phyloP scores from a whole-genome alignment of 331 rosid species.

The Erythrophleum ivorense region DNA sequence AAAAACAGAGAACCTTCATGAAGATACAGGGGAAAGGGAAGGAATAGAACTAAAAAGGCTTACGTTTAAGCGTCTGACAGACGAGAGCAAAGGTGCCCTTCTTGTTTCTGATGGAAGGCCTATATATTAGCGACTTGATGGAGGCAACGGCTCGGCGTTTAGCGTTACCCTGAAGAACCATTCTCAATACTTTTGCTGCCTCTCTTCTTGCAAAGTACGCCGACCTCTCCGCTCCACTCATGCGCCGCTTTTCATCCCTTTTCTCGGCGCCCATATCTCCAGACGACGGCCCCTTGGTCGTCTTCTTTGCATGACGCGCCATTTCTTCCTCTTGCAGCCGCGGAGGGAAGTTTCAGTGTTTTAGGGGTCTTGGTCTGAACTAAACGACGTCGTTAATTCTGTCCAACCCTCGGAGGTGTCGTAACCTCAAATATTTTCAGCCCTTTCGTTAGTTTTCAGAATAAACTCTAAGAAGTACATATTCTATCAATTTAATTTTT shows the following conservation, averaged over 20 bases:
- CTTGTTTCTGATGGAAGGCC: slow-evolving; percentile 84
- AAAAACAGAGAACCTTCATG: background rate
- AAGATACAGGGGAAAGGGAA: background rate
- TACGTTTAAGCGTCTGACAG: slow-evolving; percentile 90
- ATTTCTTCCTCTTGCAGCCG: background rate
- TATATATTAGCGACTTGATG: slow-evolving; percentile 82
- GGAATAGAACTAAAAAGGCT: slow-evolving; percentile 19
- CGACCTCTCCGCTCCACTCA: slow-evolving; percentile 72
- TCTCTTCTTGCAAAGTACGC: slow-evolving; percentile 82
- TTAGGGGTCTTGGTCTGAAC: background rate
- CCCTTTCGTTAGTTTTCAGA: too few relatives aligned
- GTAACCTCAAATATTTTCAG: too few relatives aligned
- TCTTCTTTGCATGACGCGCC: slow-evolving; percentile 7
- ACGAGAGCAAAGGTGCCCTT: slow-evolving; percentile 85
- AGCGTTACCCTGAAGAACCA: slow-evolving; percentile 80
- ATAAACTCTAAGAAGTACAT: too few relatives aligned
- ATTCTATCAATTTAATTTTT: too few relatives aligned
- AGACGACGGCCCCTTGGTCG: background rate
- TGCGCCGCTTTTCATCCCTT: slow-evolving; percentile 30
- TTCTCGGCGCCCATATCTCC: background rate
- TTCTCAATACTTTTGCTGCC: slow-evolving; percentile 77
- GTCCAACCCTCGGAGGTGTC: too few relatives aligned
- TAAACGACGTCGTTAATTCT: slow-evolving; percentile 3
- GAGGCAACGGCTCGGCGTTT: slow-evolving; percentile 83
- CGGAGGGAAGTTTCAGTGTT: background rate